Evolutionary conservation across 139 green algal species (phyloP).

Genomic region (Picochlorum sp.): DNA sequence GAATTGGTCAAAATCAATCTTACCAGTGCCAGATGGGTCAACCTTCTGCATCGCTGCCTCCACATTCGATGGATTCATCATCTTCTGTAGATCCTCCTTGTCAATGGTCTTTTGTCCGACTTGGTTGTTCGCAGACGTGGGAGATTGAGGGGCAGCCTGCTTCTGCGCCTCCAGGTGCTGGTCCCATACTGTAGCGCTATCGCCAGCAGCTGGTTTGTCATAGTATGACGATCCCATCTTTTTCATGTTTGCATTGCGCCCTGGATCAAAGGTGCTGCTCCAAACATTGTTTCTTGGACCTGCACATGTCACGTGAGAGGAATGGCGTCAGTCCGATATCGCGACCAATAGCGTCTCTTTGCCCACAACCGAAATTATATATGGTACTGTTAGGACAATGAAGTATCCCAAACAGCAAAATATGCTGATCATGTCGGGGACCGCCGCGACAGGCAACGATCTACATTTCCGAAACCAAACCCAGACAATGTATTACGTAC

Average conservation of each 20-base stretch:
- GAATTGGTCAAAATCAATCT: constrained; percentile 1
- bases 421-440: too few relatives aligned
- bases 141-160: background rate
- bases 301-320: constrained; percentile 1
- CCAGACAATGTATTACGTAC: too few relatives aligned
- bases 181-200: constrained; percentile 1
- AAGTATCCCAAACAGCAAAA: too few relatives aligned
- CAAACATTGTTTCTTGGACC: constrained; percentile 7
- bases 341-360: too few relatives aligned
- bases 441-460: too few relatives aligned
- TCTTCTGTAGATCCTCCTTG: background rate
- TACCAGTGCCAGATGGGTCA: background rate
- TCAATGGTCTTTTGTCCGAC: background rate
- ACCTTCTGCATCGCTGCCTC: background rate
- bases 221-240: constrained; percentile 6
- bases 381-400: too few relatives aligned
- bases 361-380: too few relatives aligned
- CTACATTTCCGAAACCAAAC: too few relatives aligned
- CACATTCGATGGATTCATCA: background rate
- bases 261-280: constrained; percentile 11
- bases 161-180: constrained; percentile 2
- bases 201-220: background rate
- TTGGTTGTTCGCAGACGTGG: constrained; percentile 2
- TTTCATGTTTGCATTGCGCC: constrained; percentile 7
- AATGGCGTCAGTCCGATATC: background rate